Evolutionary conservation across 768 basidiomycete genomes (phyloP).

Genomic region (Tricholomella constricta): DNA sequence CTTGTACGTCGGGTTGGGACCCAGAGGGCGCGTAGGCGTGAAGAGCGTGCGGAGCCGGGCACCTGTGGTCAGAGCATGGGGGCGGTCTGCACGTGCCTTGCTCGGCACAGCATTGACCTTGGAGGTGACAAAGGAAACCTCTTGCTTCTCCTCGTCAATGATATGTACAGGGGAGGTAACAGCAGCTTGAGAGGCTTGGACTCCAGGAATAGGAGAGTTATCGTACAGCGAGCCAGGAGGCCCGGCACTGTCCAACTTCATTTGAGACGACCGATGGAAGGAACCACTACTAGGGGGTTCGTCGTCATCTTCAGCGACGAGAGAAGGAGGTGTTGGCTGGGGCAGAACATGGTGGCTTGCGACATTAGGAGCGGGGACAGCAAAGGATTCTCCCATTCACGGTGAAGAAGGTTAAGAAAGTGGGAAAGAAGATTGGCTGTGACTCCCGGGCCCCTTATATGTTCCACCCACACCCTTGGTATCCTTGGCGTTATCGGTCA

Average conservation of each 20-base stretch:
- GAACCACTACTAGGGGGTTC: constrained; percentile 46
- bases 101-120: not conserved
- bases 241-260: constrained; percentile 16
- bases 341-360: constrained; percentile 31
- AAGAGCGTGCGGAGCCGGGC: constrained; percentile 33
- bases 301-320: constrained; percentile 43
- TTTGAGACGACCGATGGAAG: constrained; percentile 33
- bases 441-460: not conserved
- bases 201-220: constrained; percentile 8
- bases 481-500: constrained; percentile 6
- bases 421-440: not conserved
- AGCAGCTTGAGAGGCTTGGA: constrained; percentile 7
- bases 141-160: constrained; percentile 23
- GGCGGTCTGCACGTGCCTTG: not conserved
- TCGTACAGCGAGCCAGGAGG: not conserved
- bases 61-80: constrained; percentile 6
- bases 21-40: constrained; percentile 30
- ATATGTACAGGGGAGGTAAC: constrained; percentile 9
- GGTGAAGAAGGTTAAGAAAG: not conserved
- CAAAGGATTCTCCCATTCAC: constrained; percentile 43
- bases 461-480: not conserved
- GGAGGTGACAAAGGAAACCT: not conserved
- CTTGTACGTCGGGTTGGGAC: constrained; percentile 37
- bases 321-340: constrained; percentile 31
- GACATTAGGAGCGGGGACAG: constrained; percentile 28